Conservation (phyloP, 805 yeast genomes). For the Candida pini region DNA sequence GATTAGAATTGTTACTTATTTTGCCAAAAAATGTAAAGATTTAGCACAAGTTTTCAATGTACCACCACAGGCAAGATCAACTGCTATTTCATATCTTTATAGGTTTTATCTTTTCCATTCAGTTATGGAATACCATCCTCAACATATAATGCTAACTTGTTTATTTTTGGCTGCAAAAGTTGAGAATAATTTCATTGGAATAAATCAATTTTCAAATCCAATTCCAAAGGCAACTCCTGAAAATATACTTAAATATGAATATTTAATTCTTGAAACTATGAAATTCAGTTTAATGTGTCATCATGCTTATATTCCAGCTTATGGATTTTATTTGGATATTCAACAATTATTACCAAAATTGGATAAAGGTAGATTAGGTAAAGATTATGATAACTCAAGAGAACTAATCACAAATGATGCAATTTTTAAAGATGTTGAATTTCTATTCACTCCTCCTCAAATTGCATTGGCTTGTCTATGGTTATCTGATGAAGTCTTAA, state of each 20-base stretch:
- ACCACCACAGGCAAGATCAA: slow-evolving; percentile 84
- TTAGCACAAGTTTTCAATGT: slow-evolving; percentile 69
- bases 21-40: slow-evolving; percentile 64
- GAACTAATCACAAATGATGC: slow-evolving; percentile 58
- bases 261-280: slow-evolving; percentile 64
- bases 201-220: slow-evolving; percentile 69
- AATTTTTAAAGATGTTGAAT: slow-evolving; percentile 70
- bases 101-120: slow-evolving; percentile 76
- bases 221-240: slow-evolving; percentile 62
- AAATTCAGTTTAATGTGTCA: slow-evolving; percentile 79
- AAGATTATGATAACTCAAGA: slow-evolving; percentile 66
- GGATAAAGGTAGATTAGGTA: slow-evolving; percentile 56
- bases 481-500: slow-evolving; percentile 55
- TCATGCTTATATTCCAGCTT: slow-evolving; percentile 84
- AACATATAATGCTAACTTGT: slow-evolving; percentile 71
- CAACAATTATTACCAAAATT: slow-evolving; percentile 52
- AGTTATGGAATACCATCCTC: slow-evolving; percentile 86
- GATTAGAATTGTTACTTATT: slow-evolving; percentile 56
- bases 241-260: slow-evolving; percentile 74
- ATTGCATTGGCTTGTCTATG: slow-evolving; percentile 85
- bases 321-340: slow-evolving; percentile 90
- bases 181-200: slow-evolving; percentile 85
- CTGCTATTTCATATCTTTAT: slow-evolving; percentile 78
- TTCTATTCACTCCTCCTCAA: slow-evolving; percentile 88
- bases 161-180: slow-evolving; percentile 88